These are phyloP conservation scores for Cocos nucifera DNA, from an alignment of 176 grass and related monocot genomes.

Conservation along the genomic window DNA sequence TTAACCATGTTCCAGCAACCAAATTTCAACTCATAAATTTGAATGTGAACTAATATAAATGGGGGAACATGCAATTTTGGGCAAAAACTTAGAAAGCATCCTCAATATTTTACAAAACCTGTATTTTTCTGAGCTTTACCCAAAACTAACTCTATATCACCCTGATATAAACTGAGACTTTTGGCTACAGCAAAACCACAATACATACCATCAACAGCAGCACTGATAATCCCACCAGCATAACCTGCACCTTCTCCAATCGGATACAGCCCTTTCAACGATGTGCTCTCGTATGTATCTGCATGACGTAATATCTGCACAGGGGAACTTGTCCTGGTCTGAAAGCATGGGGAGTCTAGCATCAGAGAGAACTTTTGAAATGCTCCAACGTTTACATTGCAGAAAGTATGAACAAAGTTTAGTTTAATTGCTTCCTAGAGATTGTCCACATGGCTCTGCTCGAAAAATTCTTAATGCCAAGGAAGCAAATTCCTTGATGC, in stretches of 20 bases:
- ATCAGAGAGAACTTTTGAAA: too few species aligned
- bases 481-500: neutral
- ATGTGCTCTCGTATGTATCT: conserved; percentile 70
- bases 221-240: conserved; percentile 87
- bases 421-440: too few species aligned
- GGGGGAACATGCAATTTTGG: too few species aligned
- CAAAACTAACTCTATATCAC: conserved; percentile 53
- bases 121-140: conserved; percentile 76
- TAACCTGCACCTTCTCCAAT: conserved; percentile 90
- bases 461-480: neutral
- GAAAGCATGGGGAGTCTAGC: neutral
- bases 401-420: too few species aligned
- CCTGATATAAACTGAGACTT: conserved; percentile 56
- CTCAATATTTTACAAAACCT: conserved; percentile 79
- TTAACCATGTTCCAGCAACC: too few species aligned
- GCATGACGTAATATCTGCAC: conserved; percentile 63
- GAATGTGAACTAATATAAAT: too few species aligned
- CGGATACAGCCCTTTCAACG: conserved; percentile 67
- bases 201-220: conserved; percentile 90
- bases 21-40: too few species aligned
- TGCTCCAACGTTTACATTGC: too few species aligned
- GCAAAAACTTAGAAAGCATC: neutral
- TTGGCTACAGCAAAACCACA: conserved; percentile 92
- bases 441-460: too few species aligned
- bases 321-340: conserved; percentile 93